Base-by-base conservation (phyloP, 2,329 filamentous ascomycete genomes). In the Fusarium proliferatum region DNA sequence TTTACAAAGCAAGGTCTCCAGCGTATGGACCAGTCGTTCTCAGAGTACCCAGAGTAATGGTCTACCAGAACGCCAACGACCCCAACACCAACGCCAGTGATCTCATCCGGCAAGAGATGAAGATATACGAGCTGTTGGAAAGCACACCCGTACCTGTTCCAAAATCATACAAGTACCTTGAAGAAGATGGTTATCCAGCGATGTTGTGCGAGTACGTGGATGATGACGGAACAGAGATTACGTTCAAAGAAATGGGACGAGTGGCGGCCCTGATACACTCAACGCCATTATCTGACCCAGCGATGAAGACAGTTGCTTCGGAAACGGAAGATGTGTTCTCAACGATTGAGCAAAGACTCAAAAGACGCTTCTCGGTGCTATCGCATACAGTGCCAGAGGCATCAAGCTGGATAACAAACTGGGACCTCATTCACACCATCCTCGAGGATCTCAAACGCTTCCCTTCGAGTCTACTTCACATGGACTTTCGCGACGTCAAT, bases 401-500 rank as follows among this genome's bases (percentile, higher is more conserved):
- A 5, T 36, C 64, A 1, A 21, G 9, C 23, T 69, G 57, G 64
- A 9, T 69, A 10, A 8, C 45, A 7, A 17, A 57, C 16, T 69
- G 64, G 66, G 19, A 23, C 0, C 13, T 13, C 9, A 23, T 57
- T 2, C 39, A 38, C 17, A 9, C 3, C 4, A 42, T 30, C 5
- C 43, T 69, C 2, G 3, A 52, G 17, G 28, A 21, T 2, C 39
- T 69, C 26, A 41, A n/a, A 8, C 64, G 66, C 2, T 68, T 63
- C 7, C 43, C 49, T 4, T n/a, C 43, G 15, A 42, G 57, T 23
- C 56, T 68, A 23, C 28, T 69, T 0, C 66, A 69, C 11, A 69
- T 68, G 64, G 64, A 69, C 49, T 69, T 68, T 49, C 66, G 66
- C 28, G 34, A 68, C 0, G 66, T 69, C 39, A 69, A 69, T 12